These are phyloP conservation scores for Blastomyces parvus DNA, from an alignment of 2,329 filamentous ascomycete species.

Conservation along the genomic window DNA sequence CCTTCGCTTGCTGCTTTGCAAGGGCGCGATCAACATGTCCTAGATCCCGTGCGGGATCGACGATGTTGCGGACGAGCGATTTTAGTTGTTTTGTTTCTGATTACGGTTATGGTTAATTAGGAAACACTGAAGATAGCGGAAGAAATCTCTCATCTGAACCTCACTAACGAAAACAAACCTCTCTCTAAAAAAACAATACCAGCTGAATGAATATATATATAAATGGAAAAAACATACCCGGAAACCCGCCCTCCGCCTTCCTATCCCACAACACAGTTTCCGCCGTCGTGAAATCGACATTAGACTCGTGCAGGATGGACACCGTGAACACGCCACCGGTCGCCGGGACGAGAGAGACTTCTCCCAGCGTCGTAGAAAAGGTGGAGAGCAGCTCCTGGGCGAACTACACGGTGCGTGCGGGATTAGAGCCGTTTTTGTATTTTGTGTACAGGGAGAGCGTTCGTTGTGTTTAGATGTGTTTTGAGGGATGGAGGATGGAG, in stretches of 20 bases:
- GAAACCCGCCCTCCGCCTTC: conserved; percentile 78
- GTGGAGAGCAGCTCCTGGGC: conserved; percentile 93
- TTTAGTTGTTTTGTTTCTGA: conserved; percentile 92
- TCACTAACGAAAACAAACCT: too few species aligned
- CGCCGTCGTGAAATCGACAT: conserved; percentile 25
- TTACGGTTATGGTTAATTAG: too few species aligned
- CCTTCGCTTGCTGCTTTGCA: conserved; percentile 12
- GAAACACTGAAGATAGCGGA: neutral
- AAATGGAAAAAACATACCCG: conserved; percentile 44
- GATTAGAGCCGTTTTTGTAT: neutral
- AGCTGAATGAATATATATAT: neutral
- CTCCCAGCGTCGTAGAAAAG: conserved; percentile 72
- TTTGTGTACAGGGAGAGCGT: too few species aligned
- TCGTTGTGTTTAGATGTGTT: too few species aligned
- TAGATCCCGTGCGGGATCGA: conserved; percentile 66
- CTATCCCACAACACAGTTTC: conserved; percentile 73
- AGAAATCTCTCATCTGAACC: neutral
- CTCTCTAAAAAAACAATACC: neutral
- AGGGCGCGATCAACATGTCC: conserved; percentile 65
- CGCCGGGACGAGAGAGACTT: conserved; percentile 75
- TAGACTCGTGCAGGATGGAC: conserved; percentile 42
- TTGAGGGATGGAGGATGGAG: neutral
- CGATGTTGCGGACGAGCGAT: conserved; percentile 67
- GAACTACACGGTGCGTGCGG: conserved; percentile 47
- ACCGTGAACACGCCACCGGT: conserved; percentile 80